Evolutionary conservation across 1,139 yeast genomes (phyloP), one percentile per base, ranked within the genome.

Genomic region (Petasospora fabianii): DNA sequence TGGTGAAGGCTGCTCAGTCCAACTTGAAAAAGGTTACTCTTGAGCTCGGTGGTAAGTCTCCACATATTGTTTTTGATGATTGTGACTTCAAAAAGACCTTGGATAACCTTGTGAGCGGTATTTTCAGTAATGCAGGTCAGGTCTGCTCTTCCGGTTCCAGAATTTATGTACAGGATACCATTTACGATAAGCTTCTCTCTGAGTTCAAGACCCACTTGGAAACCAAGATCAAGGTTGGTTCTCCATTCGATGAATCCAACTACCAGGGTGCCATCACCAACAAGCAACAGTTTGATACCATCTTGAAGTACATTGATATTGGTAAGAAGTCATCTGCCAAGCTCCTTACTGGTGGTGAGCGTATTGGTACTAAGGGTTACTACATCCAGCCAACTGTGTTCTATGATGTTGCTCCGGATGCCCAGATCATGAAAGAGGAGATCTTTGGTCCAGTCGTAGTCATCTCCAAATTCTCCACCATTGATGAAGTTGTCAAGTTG

Each of bases 91-190:
- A 76, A 18, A 66, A 68, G 49, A 76, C 95, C 44, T 73, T 84
- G 44, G 69, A 73, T 55, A 72, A 76, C 61, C 66, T 79, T 49
- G 69, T 73, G 47, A 61, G 65, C 35, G 85, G 85, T 61, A 80
- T 80, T 51, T 77, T 78, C 73, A 78, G 72, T 71, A 85, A 85
- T 66, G 80, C 87, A 50, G 95, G 95, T 61, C 94, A 85, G 67
- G 85, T 84, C 36, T 85, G 95, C 64, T 80, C 86, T 53, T 90
- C 95, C 39, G 90, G 92, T 53, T 84, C 94, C 31, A 77, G 95
- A 71, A 71, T 84, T 47, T 83, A 79, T 63, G 75, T 84, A 44
- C 94, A 85, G 63, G 86, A 79, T 48, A 78, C 77, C 38, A 69
- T 83, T 51, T 84, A 84, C 64, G 88, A 83, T 48, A 66, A 73